Evolutionary conservation across 805 yeast species (phyloP), one percentile per base, ranked within the genome.

Genomic region (Yarrowia sp.): DNA sequence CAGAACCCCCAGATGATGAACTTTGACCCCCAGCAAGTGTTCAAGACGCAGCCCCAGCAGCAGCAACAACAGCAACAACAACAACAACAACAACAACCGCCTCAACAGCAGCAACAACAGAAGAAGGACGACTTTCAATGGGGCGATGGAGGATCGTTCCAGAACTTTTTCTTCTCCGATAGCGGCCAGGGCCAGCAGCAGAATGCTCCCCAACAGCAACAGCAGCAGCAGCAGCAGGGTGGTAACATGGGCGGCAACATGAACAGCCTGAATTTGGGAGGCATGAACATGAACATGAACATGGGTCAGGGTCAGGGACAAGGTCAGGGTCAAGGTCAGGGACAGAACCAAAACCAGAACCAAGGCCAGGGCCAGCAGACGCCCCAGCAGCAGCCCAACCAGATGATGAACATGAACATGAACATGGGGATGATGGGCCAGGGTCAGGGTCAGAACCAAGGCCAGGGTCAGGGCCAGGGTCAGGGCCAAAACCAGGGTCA

Each of bases 121-220:
- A 55, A 64, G 48, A 45, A 48, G 52, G 65, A 59, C 48, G 56
- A 56, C 38, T 69, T 64, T 48, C 68, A 58, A 38, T 49, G 52
- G 50, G 48, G 67, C 50, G 64, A 67, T 22, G 66, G 53, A 16
- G 48, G 52, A 64, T 59, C 35, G 10, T 40, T 69, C 26, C 67
- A 65, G 40, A 67, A 66, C 49, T 66, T 55, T 26, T 42, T 67
- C 69, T 32, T 64, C n/a, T 35, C 64, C 14, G 42, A 45, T 75
- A 73, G 53, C n/a, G 76, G 72, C 45, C 69, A 71, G 40, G 77
- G 72, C 36, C 77, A 73, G 42, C 77, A 72, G 67, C 74, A 75
- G 32, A 74, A 22, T 26, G 73, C 70, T 14, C 75, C 73, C 36
- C 76, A 73, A 46, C 58, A 76, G 72, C 48, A 69, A 70, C 36